Evolutionary conservation across 352 stramenopile species (phyloP), one percentile per base, ranked within the genome.

Genomic region (Thalassiosira mediterranea): DNA sequence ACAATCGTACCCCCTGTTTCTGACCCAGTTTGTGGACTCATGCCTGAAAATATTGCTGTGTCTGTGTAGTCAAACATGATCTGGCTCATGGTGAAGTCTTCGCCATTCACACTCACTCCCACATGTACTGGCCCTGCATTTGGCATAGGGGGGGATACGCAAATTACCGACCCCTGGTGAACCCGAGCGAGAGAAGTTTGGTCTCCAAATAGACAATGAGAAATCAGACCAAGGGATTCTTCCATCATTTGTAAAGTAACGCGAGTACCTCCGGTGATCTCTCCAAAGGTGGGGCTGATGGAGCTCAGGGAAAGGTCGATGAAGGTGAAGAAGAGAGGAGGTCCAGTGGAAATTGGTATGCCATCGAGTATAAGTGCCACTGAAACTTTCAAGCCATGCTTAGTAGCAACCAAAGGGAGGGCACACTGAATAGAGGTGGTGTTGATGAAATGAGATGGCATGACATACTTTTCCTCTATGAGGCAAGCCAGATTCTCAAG

Each of bases 251-350:
- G 8, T 3, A 86, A 59, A 31, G 46, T 64, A n/a, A 93, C 76
- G 17, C 46, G 60, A 29, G 88, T 93, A 0, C 82, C 84, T 31
- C 88, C 89, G 57, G 42, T 56, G 23, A 81, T 37, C 21, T 75
- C 60, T 23, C 88, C 87, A 71, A 79, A 80, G 1, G 53, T 70
- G 29, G 87, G 88, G 29, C 51, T 42, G 38, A 91, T 80, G 10
- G 72, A 77, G 17, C n/a, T 74, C 8, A 91, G 28, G 26, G 47
- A 67, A 13, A 86, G 28, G 21, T 86, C 62, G 11, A 82, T 34
- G 31, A 71, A 59, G 19, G 67, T 74, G 58, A 80, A 79, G 19
- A 61, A 52, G 29, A 63, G n/a, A 13, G 28, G 42, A 38, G 48
- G 52, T 26, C 21, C 51, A 44, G 26, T 58, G 4, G 46, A 63